Percentiles rank a stretch among this genome's conserved stretches.
Evolutionary conservation across 1,284 basidiomycete species (phyloP).

Genomic region (Hymenochaete sp.): DNA sequence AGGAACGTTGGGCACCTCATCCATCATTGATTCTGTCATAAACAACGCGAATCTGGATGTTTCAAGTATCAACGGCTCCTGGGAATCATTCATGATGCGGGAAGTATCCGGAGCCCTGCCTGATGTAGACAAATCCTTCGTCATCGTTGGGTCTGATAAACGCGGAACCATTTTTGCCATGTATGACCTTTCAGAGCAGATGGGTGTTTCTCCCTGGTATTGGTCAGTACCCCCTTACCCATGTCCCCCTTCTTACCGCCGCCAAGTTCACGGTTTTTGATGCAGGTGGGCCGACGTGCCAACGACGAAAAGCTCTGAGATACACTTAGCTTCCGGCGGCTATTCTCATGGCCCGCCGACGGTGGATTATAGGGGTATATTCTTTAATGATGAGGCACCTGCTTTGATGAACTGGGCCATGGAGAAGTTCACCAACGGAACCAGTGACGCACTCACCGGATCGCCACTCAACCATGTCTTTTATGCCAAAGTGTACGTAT

Average conservation of each 20-base stretch:
- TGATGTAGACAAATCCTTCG: conserved; percentile 50
- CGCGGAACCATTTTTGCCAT: conserved; percentile 59
- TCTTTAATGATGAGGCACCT: conserved; percentile 59
- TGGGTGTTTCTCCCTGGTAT: conserved; percentile 64
- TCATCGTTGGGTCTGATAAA: conserved; percentile 60
- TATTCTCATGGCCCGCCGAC: conserved; percentile 60
- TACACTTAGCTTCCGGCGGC: conserved; percentile 42
- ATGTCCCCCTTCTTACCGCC: no score
- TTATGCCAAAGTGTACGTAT: conserved; percentile 51
- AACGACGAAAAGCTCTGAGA: conserved; percentile 36
- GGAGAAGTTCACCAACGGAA: conserved; percentile 61
- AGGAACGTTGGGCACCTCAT: conserved; percentile 57
- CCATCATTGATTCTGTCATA: conserved; percentile 46
- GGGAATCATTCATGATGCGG: conserved; percentile 52
- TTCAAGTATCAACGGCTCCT: conserved; percentile 48
- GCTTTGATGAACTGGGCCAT: conserved; percentile 44
- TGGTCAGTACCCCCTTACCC: conserved; percentile 46
- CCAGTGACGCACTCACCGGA: conserved; percentile 37
- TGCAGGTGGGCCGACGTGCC: conserved; percentile 64
- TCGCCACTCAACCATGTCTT: conserved; percentile 59
- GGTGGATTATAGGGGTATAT: conserved; percentile 64
- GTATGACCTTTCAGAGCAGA: conserved; percentile 66
- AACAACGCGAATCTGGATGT: conserved; percentile 46
- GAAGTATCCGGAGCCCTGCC: conserved; percentile 49
- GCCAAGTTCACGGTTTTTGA: conserved; percentile 6